These are phyloP conservation scores for Planoprotostelium fungivorum DNA, from an alignment of 78 protist species.

Conservation along the genomic window DNA sequence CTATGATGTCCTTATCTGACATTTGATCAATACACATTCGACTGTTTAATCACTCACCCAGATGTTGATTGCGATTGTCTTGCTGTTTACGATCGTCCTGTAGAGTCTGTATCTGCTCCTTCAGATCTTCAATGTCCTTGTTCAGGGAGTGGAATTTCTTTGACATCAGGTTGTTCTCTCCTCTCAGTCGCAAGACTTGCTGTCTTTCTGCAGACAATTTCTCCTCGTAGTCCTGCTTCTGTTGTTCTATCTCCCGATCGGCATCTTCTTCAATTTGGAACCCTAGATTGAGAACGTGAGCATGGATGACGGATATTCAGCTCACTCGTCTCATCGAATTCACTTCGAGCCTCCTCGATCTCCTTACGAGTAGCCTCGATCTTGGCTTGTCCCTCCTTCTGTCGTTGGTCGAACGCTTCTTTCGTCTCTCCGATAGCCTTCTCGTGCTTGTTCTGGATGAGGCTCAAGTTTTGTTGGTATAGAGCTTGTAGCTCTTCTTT, in stretches of 20 bases:
- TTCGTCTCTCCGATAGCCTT: not conserved
- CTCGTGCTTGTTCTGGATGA: constrained; percentile 2
- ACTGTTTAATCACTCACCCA: not conserved
- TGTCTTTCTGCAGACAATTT: constrained; percentile 23
- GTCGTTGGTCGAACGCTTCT: constrained; percentile 22
- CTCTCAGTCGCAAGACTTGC: constrained; percentile 19
- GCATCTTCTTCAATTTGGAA: constrained; percentile 58
- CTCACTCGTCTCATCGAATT: not conserved
- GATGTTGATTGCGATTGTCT: not conserved
- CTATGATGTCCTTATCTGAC: constrained; percentile 11
- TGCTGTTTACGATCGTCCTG: constrained; percentile 3
- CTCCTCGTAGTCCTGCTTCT: constrained; percentile 48
- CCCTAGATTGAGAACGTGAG: constrained; percentile 18
- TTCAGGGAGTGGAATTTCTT: constrained; percentile 36
- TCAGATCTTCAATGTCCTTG: constrained; percentile 52
- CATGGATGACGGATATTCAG: not conserved
- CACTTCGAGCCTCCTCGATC: constrained; percentile 3
- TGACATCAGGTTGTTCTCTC: constrained; percentile 54
- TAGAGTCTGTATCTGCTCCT: constrained; percentile 7
- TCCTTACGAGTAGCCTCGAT: not conserved
- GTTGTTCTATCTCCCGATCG: constrained; percentile 54
- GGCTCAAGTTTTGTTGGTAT: constrained; percentile 20
- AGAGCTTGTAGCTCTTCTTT: constrained; percentile 11
- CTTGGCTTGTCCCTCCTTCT: constrained; percentile 16
- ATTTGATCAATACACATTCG: not conserved